Evolutionary conservation across 108 stramenopile genomes (phyloP).

Genomic region (Craspedostauros australis): DNA sequence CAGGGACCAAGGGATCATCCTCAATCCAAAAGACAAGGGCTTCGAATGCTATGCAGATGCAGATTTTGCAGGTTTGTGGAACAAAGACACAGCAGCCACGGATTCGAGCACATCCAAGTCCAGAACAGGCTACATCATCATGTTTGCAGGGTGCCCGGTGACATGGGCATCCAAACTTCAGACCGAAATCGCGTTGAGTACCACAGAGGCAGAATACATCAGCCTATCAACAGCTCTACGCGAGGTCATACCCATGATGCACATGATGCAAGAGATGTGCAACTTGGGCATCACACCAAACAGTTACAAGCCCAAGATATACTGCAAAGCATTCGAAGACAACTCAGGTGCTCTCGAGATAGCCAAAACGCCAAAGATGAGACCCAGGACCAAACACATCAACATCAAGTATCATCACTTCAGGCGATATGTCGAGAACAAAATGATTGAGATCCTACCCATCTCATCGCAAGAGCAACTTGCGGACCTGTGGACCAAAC

Average conservation of each 20-base stretch:
- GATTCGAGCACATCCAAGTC: conserved; percentile 15
- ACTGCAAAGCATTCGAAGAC: conserved; percentile 25
- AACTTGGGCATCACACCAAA: not conserved
- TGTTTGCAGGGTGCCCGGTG: conserved; percentile 16
- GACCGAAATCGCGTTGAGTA: conserved; percentile 15
- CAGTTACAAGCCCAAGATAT: not conserved
- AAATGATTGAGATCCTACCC: conserved; percentile 7
- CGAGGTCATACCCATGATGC: conserved; percentile 23
- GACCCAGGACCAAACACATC: conserved; percentile 32
- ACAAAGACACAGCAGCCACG: conserved; percentile 9
- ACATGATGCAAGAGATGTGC: conserved; percentile 20
- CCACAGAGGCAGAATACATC: conserved; percentile 33
- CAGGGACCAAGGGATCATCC: conserved; percentile 14
- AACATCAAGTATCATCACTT: conserved; percentile 20
- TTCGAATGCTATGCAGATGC: conserved; percentile 46
- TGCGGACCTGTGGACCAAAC: conserved; percentile 28
- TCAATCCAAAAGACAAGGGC: conserved; percentile 11
- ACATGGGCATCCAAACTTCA: conserved; percentile 19
- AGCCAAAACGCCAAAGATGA: conserved; percentile 13
- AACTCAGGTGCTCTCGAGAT: conserved; percentile 22
- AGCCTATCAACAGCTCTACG: conserved; percentile 10
- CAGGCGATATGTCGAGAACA: conserved; percentile 1
- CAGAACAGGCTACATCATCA: conserved; percentile 17
- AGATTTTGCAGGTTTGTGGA: conserved; percentile 42
- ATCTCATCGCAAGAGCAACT: conserved; percentile 15